Conservation (phyloP, 768 basidiomycete genomes). For the Kwoniella europaea region DNA sequence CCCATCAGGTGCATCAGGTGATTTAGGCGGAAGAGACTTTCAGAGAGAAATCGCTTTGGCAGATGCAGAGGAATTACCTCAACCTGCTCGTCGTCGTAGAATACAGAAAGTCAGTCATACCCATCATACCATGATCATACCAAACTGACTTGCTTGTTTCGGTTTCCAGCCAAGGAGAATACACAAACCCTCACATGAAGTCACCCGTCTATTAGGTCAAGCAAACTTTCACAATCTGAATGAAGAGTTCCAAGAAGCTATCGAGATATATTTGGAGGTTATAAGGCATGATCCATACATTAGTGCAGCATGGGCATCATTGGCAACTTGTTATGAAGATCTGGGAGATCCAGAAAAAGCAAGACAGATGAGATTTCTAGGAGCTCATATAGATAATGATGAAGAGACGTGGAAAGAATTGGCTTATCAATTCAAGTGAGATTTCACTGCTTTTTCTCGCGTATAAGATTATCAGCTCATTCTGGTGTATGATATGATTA, state of each 20-base stretch:
- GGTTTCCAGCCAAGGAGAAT: slow-evolving; percentile 14
- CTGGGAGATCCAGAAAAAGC: slow-evolving; percentile 71
- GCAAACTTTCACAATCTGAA: slow-evolving; percentile 87
- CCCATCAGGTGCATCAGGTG: slow-evolving; percentile 1
- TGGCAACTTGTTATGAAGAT: slow-evolving; percentile 82
- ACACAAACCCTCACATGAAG: slow-evolving; percentile 62
- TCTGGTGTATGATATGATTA: slow-evolving; percentile 8
- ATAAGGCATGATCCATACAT: slow-evolving; percentile 91
- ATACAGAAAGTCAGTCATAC: slow-evolving; percentile 13
- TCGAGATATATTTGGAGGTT: slow-evolving; percentile 84
- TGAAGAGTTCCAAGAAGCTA: slow-evolving; percentile 69
- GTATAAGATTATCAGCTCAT: background rate
- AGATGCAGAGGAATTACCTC: slow-evolving; percentile 29
- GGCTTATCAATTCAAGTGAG: slow-evolving; percentile 74
- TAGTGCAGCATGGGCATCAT: slow-evolving; percentile 79
- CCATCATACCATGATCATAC: background rate
- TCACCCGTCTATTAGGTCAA: slow-evolving; percentile 69
- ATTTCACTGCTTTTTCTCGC: slow-evolving; percentile 13
- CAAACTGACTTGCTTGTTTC: background rate
- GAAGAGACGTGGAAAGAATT: slow-evolving; percentile 86
- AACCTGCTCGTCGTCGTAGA: slow-evolving; percentile 13
- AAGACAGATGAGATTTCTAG: slow-evolving; percentile 83
- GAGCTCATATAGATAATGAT: slow-evolving; percentile 81
- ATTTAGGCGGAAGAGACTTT: slow-evolving; percentile 20
- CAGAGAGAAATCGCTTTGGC: slow-evolving; percentile 21